Evolutionary conservation across 169 alveolate genomes (phyloP), one percentile per base, ranked within the genome.

Genomic region (Plasmodium inui): DNA sequence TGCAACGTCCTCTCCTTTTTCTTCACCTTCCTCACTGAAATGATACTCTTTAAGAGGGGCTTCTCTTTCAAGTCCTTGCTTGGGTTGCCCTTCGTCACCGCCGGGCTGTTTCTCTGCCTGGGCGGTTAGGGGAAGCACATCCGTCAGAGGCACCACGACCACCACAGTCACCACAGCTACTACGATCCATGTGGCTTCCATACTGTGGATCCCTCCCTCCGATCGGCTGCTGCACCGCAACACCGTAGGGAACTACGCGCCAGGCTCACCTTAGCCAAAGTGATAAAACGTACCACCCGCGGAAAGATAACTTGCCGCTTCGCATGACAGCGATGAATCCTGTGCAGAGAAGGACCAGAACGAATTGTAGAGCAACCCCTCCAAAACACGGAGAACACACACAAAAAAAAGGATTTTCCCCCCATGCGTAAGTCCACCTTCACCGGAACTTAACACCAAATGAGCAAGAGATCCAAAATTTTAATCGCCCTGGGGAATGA

Each of bases 21-120:
- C 67, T 89, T 89, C 53, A 89, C 94, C n/a, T 89, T 79, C 61
- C 71, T 80, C 44, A 89, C 91, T 28, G 94, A 89, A 89, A 61
- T 78, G 50, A 9, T 80, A 28, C 50, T 89, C 50, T 80, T 67
- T 70, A 79, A 70, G 70, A 79, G 72, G 71, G 7, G 41, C 22
- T 26, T 89, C 14, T 41, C 94, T 17, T 79, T 50, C 26, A 88
- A 88, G 39, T 88, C 94, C n/a, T 39, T 79, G 17, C 39, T 88
- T 22, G 94, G 94, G 2, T 79, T 88, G 28, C 32, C 53, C 17
- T 44, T 88, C 30, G 39, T 55, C 12, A 76, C 76, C 19, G 22
- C 17, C 26, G 94, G 94, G 39, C 19, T 79, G 22, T 55, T 88
- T 22, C 41, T 88, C 26, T 88, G 94, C 26, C 57, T 79, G 44